Conservation (phyloP, 805 yeast genomes). For the Kodamaea laetipori region DNA sequence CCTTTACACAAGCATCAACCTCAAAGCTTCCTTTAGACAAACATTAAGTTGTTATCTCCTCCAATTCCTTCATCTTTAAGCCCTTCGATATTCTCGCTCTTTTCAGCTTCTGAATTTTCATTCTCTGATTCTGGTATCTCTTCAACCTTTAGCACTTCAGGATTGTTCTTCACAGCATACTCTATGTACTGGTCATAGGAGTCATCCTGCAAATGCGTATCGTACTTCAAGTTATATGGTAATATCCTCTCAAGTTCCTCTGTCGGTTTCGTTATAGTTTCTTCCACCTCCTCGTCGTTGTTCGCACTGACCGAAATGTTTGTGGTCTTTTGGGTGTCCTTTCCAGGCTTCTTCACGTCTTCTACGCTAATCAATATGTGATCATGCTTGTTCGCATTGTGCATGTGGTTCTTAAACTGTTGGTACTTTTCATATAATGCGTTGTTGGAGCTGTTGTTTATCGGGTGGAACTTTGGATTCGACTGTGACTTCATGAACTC, state of each 20-base stretch:
- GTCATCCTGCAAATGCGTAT: conserved; percentile 26
- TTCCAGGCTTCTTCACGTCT: conserved; percentile 17
- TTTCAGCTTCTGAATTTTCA: too few relatives aligned
- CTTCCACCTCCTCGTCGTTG: conserved; percentile 8
- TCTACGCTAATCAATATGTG: conserved; percentile 30
- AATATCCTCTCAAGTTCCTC: conserved; percentile 24
- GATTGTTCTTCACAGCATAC: conserved; percentile 12
- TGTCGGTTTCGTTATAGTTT: conserved; percentile 22
- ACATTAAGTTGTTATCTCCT: conserved; percentile 26
- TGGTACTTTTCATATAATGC: conserved; percentile 19
- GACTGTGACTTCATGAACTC: conserved; percentile 30
- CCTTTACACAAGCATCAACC: too few relatives aligned
- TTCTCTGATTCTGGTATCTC: conserved; percentile 12
- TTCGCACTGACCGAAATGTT: neutral
- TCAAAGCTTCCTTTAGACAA: conserved; percentile 10
- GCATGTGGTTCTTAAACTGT: conserved; percentile 25
- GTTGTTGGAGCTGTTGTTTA: conserved; percentile 19
- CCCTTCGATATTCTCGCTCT: neutral
- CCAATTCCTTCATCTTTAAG: conserved; percentile 27
- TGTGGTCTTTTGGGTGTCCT: conserved; percentile 4
- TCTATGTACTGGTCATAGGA: conserved; percentile 27
- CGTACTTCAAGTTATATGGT: conserved; percentile 38
- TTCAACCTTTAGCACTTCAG: conserved; percentile 5
- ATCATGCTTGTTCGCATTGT: conserved; percentile 32
- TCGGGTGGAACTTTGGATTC: conserved; percentile 34